Evolutionary conservation across 352 stramenopile species (phyloP), one percentile per base, ranked within the genome.

Genomic region (Phytophthora ohioensis): DNA sequence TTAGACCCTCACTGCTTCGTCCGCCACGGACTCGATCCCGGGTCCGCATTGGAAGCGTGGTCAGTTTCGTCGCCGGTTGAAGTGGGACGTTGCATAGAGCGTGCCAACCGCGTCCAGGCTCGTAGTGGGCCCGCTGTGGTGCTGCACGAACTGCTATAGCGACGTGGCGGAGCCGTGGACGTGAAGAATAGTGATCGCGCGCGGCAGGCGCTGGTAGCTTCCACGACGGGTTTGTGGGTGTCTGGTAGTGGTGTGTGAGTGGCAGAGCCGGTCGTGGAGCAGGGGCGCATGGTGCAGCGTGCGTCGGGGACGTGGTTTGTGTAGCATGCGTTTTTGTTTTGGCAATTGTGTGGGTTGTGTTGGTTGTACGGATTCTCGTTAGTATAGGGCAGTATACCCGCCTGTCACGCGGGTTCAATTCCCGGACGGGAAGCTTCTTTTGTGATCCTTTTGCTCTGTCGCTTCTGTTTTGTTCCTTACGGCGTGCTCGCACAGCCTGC

Each of bases 371-470:
- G 35, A 68, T 69, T 69, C 61, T 69, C 63, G 62, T 69, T 62
- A 69, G 62, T 69, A 69, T 69, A 69, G 62, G 62, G 57, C 63
- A 69, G 62, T 69, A 63, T 63, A 69, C 53, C 62, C 54, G 62
- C 62, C 62, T 69, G 62, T 70, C 62, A 64, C 62, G 62, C 62
- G 62, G 62, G 53, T 64, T 70, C 63, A 70, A 70, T 70, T 70
- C 54, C 63, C 63, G 54, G 63, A 70, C 63, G 45, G 55, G 63
- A 71, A 71, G 62, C 43, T 64, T 57, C 46, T 65, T 65, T 65
- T 43, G 3, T 21, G 21, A 21, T 21, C 21, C 21, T 47, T 47
- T 17, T 15, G n/a, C 15, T 47, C 15, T 5, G 5, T 47, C 43
- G 1, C 43, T 51, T 51, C 34, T n/a, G 21, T 21, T 21, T 21